A percentile compares a stretch with the other conserved stretches of the same genome.
Conservation (phyloP, 805 yeast species). For the Candida peoriensis region DNA sequence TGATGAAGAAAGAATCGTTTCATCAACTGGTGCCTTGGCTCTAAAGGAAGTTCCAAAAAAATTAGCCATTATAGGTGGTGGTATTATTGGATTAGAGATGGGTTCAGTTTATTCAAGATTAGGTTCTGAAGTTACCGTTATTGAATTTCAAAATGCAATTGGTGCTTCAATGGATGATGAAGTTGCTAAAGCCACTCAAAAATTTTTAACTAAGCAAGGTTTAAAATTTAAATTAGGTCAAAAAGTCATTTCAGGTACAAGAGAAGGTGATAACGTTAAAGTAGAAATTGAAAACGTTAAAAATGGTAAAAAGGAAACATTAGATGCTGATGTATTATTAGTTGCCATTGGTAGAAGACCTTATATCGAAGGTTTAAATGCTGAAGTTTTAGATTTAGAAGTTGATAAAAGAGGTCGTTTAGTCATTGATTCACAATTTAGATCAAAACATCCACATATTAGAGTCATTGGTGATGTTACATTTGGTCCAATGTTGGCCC, state of each 20-base stretch:
- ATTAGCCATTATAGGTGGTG: conserved; percentile 95
- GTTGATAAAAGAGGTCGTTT: conserved; percentile 88
- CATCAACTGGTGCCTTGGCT: conserved; percentile 88
- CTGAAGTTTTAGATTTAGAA: conserved; percentile 86
- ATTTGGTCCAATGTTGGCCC: conserved; percentile 99
- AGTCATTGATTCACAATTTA: conserved; percentile 90
- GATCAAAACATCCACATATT: conserved; percentile 88
- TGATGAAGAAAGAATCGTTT: conserved; percentile 95
- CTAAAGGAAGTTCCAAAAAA: conserved; percentile 89
- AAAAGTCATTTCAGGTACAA: conserved; percentile 80
- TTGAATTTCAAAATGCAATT: conserved; percentile 84
- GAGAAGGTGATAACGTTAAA: conserved; percentile 85
- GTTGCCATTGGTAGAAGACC: conserved; percentile 99
- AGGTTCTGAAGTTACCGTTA: conserved; percentile 91
- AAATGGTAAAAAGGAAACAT: conserved; percentile 68
- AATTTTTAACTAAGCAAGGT: conserved; percentile 91
- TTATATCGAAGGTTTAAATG: conserved; percentile 81
- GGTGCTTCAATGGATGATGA: conserved; percentile 99
- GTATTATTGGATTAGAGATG: conserved; percentile 99
- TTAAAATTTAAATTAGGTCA: conserved; percentile 88
- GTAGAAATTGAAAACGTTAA: conserved; percentile 88
- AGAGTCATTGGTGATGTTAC: conserved; percentile 98
- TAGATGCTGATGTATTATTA: conserved; percentile 88
- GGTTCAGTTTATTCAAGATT: conserved; percentile 96
- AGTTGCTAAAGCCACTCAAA: conserved; percentile 86